Evolutionary conservation across 1,284 basidiomycete species (phyloP).

Genomic region (Neonothopanus nambi): DNA sequence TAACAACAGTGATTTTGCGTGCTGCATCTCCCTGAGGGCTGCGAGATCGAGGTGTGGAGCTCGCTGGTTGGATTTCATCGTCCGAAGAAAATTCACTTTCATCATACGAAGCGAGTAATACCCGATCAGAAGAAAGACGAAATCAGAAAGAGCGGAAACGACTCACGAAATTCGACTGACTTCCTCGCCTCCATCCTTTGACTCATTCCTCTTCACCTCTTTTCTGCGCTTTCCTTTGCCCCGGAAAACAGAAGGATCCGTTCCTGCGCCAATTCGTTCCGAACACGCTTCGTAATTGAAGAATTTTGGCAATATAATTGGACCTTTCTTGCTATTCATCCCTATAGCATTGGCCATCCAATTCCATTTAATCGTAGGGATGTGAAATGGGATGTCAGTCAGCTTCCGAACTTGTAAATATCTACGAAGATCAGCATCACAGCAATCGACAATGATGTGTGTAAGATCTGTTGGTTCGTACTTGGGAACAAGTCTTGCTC

Average conservation of each 20-base stretch:
- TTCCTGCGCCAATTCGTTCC: slow-evolving; percentile 47
- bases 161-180: slow-evolving; percentile 43
- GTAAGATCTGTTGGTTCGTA: slow-evolving; percentile 58
- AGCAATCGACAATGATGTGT: slow-evolving; percentile 60
- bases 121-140: slow-evolving; percentile 1
- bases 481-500: slow-evolving; percentile 53
- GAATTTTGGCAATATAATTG: neutral
- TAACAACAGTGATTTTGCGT: neutral
- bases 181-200: slow-evolving; percentile 26
- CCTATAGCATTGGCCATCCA: slow-evolving; percentile 44
- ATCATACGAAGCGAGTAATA: neutral
- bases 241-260: slow-evolving; percentile 4
- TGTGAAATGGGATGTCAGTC: slow-evolving; percentile 56
- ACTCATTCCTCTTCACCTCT: slow-evolving; percentile 7
- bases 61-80: neutral
- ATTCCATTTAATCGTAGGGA: slow-evolving; percentile 62
- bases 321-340: neutral
- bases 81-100: slow-evolving; percentile 31
- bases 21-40: neutral
- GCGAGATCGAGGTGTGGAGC: neutral
- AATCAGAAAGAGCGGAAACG: neutral
- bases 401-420: slow-evolving; percentile 43
- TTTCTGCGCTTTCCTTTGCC: neutral
- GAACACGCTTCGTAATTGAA: slow-evolving; percentile 48
- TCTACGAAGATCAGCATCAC: slow-evolving; percentile 12